These are phyloP conservation scores for Boletus rubropictus DNA, from an alignment of 768 basidiomycete genomes.

Conservation along the genomic window DNA sequence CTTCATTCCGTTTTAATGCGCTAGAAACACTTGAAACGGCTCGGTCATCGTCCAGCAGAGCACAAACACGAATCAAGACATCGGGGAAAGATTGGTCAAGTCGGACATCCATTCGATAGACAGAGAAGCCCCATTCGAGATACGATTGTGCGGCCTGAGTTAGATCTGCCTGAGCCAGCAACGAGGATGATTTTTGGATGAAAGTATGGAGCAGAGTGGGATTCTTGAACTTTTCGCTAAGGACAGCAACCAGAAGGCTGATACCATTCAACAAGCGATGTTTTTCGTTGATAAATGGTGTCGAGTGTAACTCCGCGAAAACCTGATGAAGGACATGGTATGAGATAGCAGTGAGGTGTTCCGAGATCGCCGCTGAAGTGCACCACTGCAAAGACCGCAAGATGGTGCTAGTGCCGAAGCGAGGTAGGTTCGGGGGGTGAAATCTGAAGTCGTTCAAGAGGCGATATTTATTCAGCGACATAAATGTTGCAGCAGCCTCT, in stretches of 20 bases:
- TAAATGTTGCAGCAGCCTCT: constrained; percentile 42
- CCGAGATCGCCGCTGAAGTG: constrained; percentile 34
- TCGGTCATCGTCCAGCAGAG: constrained; percentile 52
- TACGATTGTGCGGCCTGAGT: constrained; percentile 66
- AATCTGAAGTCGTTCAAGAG: constrained; percentile 40
- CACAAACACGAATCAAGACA: constrained; percentile 63
- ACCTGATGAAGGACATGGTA: constrained; percentile 77
- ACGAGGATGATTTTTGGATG: constrained; percentile 56
- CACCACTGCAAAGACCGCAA: constrained; percentile 61
- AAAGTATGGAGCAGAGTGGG: constrained; percentile 60
- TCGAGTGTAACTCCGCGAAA: constrained; percentile 57
- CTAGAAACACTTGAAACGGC: constrained; percentile 26
- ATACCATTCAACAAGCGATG: constrained; percentile 67
- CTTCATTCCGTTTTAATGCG: constrained; percentile 35
- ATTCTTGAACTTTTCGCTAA: constrained; percentile 50
- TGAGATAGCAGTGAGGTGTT: constrained; percentile 50
- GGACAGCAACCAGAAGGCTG: constrained; percentile 66
- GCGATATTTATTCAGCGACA: constrained; percentile 48
- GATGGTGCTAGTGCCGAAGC: constrained; percentile 44
- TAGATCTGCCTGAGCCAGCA: constrained; percentile 67
- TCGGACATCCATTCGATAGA: constrained; percentile 38
- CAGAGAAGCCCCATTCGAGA: constrained; percentile 67
- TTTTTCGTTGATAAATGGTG: constrained; percentile 80
- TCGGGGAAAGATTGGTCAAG: constrained; percentile 55
- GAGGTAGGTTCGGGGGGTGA: constrained; percentile 65